Percentiles rank a stretch among this genome's conserved stretches.
Conservation (phyloP, 2,329 filamentous ascomycete species). For the Phialocephala sp. region DNA sequence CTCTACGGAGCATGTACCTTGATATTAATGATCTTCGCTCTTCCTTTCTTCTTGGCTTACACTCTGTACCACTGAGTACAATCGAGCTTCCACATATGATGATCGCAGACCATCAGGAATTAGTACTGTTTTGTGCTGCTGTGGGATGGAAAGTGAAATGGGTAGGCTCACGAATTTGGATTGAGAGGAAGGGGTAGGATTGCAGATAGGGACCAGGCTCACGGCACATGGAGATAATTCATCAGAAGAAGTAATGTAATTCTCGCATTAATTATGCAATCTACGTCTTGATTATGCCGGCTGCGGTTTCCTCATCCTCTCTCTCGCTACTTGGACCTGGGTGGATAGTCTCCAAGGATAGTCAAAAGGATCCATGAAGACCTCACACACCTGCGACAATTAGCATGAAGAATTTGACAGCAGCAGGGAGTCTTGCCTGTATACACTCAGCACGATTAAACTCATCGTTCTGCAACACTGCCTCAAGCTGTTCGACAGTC, state of each 20-base stretch:
- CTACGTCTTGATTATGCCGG: background rate
- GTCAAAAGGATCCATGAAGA: slow-evolving; percentile 26
- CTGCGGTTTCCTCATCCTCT: slow-evolving; percentile 10
- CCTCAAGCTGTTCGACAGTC: slow-evolving; percentile 53
- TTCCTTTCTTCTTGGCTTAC: slow-evolving; percentile 26
- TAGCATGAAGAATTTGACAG: background rate
- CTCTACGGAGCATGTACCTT: background rate
- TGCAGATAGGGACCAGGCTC: background rate
- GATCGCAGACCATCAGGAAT: slow-evolving; percentile 6
- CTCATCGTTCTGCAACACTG: slow-evolving; percentile 45
- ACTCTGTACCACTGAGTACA: slow-evolving; percentile 24
- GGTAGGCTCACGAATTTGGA: slow-evolving; percentile 16
- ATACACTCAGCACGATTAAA: slow-evolving; percentile 37
- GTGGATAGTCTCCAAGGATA: slow-evolving; percentile 25
- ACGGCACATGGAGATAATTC: background rate
- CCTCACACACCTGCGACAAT: slow-evolving; percentile 27
- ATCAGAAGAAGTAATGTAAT: background rate
- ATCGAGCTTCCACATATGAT: slow-evolving; percentile 22
- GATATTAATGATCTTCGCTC: slow-evolving; percentile 10
- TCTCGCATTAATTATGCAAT: too few relatives aligned
- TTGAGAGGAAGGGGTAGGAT: slow-evolving; percentile 15
- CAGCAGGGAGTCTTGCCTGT: slow-evolving; percentile 24
- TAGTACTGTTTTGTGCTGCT: slow-evolving; percentile 7
- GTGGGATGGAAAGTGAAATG: slow-evolving; percentile 25
- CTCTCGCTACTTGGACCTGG: slow-evolving; percentile 18